Evolutionary conservation across 345 rosid species (phyloP).

Genomic region (Punica granatum): DNA sequence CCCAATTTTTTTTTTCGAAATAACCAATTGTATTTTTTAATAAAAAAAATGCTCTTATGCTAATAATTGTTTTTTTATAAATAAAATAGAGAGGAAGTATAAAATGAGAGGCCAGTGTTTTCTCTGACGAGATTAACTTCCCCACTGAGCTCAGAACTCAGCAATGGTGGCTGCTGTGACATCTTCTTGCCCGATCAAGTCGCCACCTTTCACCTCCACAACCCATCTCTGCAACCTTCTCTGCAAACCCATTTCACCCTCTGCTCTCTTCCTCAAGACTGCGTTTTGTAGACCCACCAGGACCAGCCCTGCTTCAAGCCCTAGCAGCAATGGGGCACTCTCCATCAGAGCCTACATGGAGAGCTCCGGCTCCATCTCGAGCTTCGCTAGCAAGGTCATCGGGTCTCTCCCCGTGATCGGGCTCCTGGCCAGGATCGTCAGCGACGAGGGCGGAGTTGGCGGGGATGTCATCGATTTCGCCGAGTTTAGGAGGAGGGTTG

Average conservation of each 20-base stretch:
- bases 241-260: constrained; percentile 48
- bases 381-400: constrained; percentile 64
- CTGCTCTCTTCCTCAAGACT: constrained; percentile 33
- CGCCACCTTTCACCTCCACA: constrained; percentile 17
- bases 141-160: background rate
- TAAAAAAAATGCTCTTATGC: too few relatives aligned
- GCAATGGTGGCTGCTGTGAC: constrained; percentile 6
- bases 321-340: constrained; percentile 21
- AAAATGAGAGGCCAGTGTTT: constrained; percentile 13
- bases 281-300: constrained; percentile 2
- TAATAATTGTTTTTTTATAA: background rate
- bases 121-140: constrained; percentile 5
- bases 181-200: constrained; percentile 3
- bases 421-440: constrained; percentile 73
- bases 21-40: too few relatives aligned
- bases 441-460: constrained; percentile 93
- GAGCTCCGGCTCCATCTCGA: constrained; percentile 58
- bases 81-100: background rate
- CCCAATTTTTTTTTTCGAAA: too few relatives aligned
- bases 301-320: constrained; percentile 15
- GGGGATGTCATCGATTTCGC: constrained; percentile 81
- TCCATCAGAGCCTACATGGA: constrained; percentile 69
- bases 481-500: constrained; percentile 86
- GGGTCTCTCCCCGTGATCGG: constrained; percentile 90
- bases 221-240: constrained; percentile 10